phyloP scores from a whole-genome alignment of 129 eudicot genomes.

The Saposhnikovia divaricata region DNA sequence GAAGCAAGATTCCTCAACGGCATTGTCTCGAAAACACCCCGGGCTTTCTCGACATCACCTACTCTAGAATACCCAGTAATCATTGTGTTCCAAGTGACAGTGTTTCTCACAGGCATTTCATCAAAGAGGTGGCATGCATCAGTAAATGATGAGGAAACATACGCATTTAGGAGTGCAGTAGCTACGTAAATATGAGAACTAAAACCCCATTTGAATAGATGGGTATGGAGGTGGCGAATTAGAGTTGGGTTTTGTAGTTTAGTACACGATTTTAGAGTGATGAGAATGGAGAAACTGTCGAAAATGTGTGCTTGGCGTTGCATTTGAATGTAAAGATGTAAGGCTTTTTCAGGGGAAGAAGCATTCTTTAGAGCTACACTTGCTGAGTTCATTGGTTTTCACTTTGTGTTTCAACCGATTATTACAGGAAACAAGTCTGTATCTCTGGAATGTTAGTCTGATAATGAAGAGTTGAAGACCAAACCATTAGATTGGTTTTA shows the following conservation, averaged over 20 bases:
- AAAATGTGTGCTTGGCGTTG: slow-evolving; percentile 27
- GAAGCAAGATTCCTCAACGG: slow-evolving; percentile 39
- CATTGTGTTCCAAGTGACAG: slow-evolving; percentile 65
- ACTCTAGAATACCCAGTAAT: slow-evolving; percentile 33
- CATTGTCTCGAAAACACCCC: slow-evolving; percentile 42
- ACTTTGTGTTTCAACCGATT: too few species aligned
- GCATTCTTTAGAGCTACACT: slow-evolving; percentile 42
- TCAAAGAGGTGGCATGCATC: slow-evolving; percentile 48
- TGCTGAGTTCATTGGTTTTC: background rate
- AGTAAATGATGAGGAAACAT: slow-evolving; percentile 14
- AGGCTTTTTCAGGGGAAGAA: slow-evolving; percentile 34
- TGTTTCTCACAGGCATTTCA: slow-evolving; percentile 56
- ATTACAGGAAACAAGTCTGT: too few species aligned
- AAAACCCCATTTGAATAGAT: slow-evolving; percentile 45
- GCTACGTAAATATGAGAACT: slow-evolving; percentile 39
- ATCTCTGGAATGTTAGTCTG: too few species aligned
- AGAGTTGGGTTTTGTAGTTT: slow-evolving; percentile 23
- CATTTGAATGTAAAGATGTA: slow-evolving; percentile 46
- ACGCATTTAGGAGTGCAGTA: slow-evolving; percentile 35
- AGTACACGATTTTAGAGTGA: slow-evolving; percentile 44
- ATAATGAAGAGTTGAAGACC: too few species aligned
- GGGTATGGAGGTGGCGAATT: slow-evolving; percentile 52
- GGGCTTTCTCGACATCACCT: slow-evolving; percentile 30
- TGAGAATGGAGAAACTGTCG: slow-evolving; percentile 42
- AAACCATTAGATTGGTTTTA: too few species aligned